phyloP scores from a whole-genome alignment of 2,329 filamentous ascomycete species.

The Aureobasidium sp. region DNA sequence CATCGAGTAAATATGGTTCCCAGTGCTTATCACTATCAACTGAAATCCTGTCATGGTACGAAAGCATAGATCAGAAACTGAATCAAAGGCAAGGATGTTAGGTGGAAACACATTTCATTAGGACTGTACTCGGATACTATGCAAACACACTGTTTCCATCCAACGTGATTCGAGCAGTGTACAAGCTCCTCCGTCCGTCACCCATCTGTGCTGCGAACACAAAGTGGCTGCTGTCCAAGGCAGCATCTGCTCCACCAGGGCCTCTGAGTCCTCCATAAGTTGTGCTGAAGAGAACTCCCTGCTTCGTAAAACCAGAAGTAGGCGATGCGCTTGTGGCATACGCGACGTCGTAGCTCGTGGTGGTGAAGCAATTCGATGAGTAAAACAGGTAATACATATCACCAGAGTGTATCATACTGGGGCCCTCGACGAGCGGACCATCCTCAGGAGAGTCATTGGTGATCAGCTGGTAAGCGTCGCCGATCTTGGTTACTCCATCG shows the following conservation, averaged over 20 bases:
- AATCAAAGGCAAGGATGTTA: too few relatives aligned
- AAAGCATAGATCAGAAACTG: too few relatives aligned
- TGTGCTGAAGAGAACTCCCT: conserved; percentile 14
- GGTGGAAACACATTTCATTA: background rate
- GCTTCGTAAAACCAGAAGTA: conserved; percentile 15
- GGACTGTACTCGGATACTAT: background rate
- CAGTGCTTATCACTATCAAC: too few relatives aligned
- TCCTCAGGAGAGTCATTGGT: conserved; percentile 21
- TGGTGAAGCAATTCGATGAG: conserved; percentile 23
- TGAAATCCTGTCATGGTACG: too few relatives aligned
- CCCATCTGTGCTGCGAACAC: conserved; percentile 17
- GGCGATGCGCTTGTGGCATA: conserved; percentile 16
- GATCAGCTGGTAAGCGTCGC: conserved; percentile 17
- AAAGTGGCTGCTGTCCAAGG: conserved; percentile 16
- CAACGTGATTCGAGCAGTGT: conserved; percentile 11
- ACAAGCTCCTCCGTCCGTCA: conserved; percentile 15
- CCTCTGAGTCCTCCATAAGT: conserved; percentile 12
- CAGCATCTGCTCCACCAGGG: conserved; percentile 18
- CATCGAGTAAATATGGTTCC: too few relatives aligned
- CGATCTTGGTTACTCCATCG: conserved; percentile 21
- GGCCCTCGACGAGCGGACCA: conserved; percentile 22
- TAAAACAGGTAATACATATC: conserved; percentile 26
- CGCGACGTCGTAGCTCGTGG: conserved; percentile 22
- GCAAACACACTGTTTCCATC: conserved; percentile 4
- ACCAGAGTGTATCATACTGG: conserved; percentile 17